Percentiles rank a stretch among this genome's conserved stretches.
Conservation (phyloP, 2,329 filamentous ascomycete genomes). For the Byssothecium circinans region DNA sequence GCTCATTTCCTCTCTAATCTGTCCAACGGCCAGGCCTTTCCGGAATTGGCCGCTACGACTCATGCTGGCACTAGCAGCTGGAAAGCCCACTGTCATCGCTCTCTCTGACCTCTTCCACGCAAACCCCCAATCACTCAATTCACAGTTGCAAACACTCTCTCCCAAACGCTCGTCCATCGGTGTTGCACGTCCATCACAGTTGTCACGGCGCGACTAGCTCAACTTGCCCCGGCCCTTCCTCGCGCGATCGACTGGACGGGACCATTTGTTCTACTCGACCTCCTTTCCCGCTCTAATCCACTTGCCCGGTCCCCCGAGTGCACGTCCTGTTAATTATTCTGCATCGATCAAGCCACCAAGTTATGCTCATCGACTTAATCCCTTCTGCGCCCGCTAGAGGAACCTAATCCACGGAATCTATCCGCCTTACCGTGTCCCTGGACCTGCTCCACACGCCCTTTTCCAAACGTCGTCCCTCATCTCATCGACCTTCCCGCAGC, state of each 20-base stretch:
- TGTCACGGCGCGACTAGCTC: slow-evolving; percentile 21
- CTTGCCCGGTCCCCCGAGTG: slow-evolving; percentile 40
- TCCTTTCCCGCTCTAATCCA: slow-evolving; percentile 31
- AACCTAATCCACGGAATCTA: slow-evolving; percentile 43
- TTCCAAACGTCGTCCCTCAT: slow-evolving; percentile 45
- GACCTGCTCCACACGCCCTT: slow-evolving; percentile 44
- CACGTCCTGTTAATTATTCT: slow-evolving; percentile 42
- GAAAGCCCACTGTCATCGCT: slow-evolving; percentile 33
- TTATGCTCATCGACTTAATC: slow-evolving; percentile 45
- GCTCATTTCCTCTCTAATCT: slow-evolving; percentile 43
- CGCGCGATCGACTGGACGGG: slow-evolving; percentile 7
- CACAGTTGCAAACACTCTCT: slow-evolving; percentile 21
- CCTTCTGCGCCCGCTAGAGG: slow-evolving; percentile 44
- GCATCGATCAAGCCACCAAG: slow-evolving; percentile 41
- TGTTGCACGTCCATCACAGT: slow-evolving; percentile 21
- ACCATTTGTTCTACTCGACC: slow-evolving; percentile 22
- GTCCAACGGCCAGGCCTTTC: slow-evolving; percentile 35
- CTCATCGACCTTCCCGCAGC: slow-evolving; percentile 42
- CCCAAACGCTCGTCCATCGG: not conserved
- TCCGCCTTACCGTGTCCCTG: slow-evolving; percentile 48
- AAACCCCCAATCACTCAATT: slow-evolving; percentile 26
- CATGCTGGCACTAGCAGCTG: too few relatives aligned
- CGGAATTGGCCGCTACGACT: slow-evolving; percentile 38
- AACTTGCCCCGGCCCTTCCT: slow-evolving; percentile 14
- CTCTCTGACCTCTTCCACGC: slow-evolving; percentile 22